Conservation (phyloP, 345 rosid genomes). For the Salix koriyanagi region DNA sequence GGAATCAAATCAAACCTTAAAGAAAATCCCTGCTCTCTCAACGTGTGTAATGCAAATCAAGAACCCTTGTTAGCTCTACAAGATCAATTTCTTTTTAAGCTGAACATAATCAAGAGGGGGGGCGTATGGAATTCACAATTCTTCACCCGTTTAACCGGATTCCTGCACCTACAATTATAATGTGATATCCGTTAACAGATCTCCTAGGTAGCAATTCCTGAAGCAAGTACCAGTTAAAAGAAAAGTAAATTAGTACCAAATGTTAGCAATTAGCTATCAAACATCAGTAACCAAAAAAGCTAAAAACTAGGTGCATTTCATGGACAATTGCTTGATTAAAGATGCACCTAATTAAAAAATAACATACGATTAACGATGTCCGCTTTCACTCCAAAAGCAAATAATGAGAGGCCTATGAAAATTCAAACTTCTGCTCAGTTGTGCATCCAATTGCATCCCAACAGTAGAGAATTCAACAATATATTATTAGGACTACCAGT, state of each 20-base stretch:
- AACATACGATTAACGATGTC: neutral
- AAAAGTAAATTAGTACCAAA: neutral
- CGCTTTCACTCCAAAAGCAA: neutral
- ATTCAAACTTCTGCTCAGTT: neutral
- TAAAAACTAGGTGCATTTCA: neutral
- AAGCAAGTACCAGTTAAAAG: slow-evolving; percentile 19
- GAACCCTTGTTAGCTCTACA: slow-evolving; percentile 40
- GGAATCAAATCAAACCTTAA: slow-evolving; percentile 42
- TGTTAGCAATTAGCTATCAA: neutral
- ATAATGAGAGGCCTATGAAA: neutral
- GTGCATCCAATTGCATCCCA: neutral
- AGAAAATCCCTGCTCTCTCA: slow-evolving; percentile 40
- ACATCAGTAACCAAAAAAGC: neutral
- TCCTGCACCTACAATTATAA: slow-evolving; percentile 42
- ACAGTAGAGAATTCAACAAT: neutral
- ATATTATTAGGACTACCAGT: neutral
- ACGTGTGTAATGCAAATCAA: slow-evolving; percentile 35
- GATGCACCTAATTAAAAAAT: neutral
- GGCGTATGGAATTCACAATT: slow-evolving; percentile 35
- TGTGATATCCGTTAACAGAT: slow-evolving; percentile 35
- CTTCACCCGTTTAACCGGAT: slow-evolving; percentile 31
- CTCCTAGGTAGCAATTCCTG: slow-evolving; percentile 77
- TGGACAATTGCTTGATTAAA: neutral
- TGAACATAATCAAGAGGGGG: slow-evolving; percentile 27
- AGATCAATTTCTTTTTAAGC: slow-evolving; percentile 32